Evolutionary conservation across 176 grass and related monocot species (phyloP), one percentile per base, ranked within the genome.

Genomic region (Pontederia paniculata): DNA sequence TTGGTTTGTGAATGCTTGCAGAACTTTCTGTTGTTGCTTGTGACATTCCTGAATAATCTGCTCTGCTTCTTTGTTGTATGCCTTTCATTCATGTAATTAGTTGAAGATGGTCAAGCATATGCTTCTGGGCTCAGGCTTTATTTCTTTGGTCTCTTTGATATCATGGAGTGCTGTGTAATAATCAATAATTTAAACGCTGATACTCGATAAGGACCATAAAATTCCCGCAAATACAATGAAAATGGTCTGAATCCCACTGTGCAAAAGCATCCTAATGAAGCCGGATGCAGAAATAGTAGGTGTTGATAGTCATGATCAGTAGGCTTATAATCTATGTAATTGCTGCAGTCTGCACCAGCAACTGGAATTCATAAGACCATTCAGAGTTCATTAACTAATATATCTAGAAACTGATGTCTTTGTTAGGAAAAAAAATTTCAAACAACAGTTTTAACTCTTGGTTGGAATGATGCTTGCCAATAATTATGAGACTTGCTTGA

Each of bases 1-100:
- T 87, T 15, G 76, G 81, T 28, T 70, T 97, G 75, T 97, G 91
- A 86, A 79, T 90, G 45, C 91, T 97, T 60, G 91, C 91, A 43
- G 91, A 97, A 79, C 77, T 97, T n/a, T n/a, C n/a, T n/a, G n/a
- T n/a, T n/a, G n/a, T n/a, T n/a, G n/a, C n/a, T n/a, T n/a, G n/a
- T n/a, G n/a, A n/a, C 48, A 96, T 96, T 57, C 91, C 91, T 64
- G 91, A 97, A 90, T 85, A 86, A 85, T 62, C 17, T 65, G 52
- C 41, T 28, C 21, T n/a, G n/a, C n/a, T n/a, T n/a, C n/a, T n/a
- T n/a, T n/a, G n/a, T n/a, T n/a, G n/a, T n/a, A n/a, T 71, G 70
- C 16, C 65, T 15, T 15, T 57, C 20, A 2, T 55, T 57, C 53
- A 18, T 42, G 65, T 10, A 9, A 5, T 45, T 25, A 9, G 9